Base-by-base conservation (phyloP, 495 filamentous ascomycete species). In the Mycothermus thermophilus region DNA sequence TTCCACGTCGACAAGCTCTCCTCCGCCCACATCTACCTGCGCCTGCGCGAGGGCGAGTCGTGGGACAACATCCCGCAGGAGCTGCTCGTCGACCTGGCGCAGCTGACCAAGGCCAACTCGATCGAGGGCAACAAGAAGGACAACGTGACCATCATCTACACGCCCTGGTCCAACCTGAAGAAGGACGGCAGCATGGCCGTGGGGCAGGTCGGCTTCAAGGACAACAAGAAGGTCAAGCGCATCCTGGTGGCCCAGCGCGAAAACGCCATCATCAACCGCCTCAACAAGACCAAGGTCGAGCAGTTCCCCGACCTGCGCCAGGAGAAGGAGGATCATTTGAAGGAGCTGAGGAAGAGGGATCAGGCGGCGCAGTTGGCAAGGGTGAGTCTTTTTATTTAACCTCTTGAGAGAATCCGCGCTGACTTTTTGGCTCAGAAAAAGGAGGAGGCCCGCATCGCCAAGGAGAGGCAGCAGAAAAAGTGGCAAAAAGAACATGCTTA, bases 91-190 rank as follows among this genome's bases (percentile, higher is more conserved):
- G 90, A 97, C 57, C 84, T 88, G 44, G 87, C 77, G 13, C 90
- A 97, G 55, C 67, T 97, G 35, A 97, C 90, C 32, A 97, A 97
- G 59, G 87, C 90, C 34, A 97, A 97, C 59, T 95, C 87, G 21
- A 97, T 97, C 48, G 90, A 97, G 60, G 92, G 90, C 38, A 97
- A 96, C 62, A 97, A 97, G 61, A 95, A 95, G 62, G 90, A 96
- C 49, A 96, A 96, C 58, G 68, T 96, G 40, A 92, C 82, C 11
- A 60, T 97, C 37, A 87, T 97, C 46, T 97, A 96, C 59, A 97
- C 90, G 3, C 92, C 90, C 13, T 96, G 92, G 92, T 81, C 83
- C 26, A 97, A 97, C 51, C 76, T 97, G 5, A 77, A 80, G 55
- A 97, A 96, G 53, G 83, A 90, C 46, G 87, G 86, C n/a, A 79